Percentiles rank a stretch among this genome's conserved stretches.
These are phyloP conservation scores for Termitomyces sp. DNA, from an alignment of 1,284 basidiomycete genomes.

Conservation along the genomic window DNA sequence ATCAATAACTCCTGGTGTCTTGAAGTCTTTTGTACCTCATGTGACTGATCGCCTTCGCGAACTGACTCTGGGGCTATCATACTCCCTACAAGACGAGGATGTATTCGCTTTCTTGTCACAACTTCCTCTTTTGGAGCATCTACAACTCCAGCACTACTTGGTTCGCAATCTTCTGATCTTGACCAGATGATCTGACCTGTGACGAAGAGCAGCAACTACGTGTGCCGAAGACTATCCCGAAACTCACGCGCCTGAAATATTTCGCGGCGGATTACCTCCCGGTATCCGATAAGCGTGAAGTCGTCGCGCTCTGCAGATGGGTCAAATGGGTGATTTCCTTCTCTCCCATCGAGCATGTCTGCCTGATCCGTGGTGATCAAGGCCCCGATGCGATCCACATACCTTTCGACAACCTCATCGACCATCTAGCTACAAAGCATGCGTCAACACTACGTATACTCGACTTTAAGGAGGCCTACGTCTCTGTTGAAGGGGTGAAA, in stretches of 20 bases:
- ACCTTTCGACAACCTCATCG: slow-evolving; percentile 35
- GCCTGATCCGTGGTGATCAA: slow-evolving; percentile 25
- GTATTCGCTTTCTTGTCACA: slow-evolving; percentile 40
- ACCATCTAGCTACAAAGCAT: slow-evolving; percentile 37
- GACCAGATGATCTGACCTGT: not conserved
- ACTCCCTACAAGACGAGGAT: slow-evolving; percentile 46
- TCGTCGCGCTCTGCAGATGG: slow-evolving; percentile 38
- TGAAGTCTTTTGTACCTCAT: slow-evolving; percentile 36
- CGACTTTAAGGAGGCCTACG: slow-evolving; percentile 30
- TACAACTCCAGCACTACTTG: slow-evolving; percentile 45
- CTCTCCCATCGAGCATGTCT: slow-evolving; percentile 35
- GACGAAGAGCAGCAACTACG: slow-evolving; percentile 38
- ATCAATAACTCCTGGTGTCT: slow-evolving; percentile 51
- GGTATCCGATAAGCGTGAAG: slow-evolving; percentile 24
- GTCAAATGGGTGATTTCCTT: slow-evolving; percentile 32
- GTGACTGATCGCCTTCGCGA: slow-evolving; percentile 27
- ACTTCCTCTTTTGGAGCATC: slow-evolving; percentile 29
- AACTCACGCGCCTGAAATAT: slow-evolving; percentile 30
- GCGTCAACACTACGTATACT: slow-evolving; percentile 30
- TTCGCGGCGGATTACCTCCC: slow-evolving; percentile 33
- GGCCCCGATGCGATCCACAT: slow-evolving; percentile 19
- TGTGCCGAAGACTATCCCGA: slow-evolving; percentile 22
- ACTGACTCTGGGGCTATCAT: slow-evolving; percentile 46
- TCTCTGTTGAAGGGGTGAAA: slow-evolving; percentile 22
- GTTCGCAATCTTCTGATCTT: slow-evolving; percentile 24